Evolutionary conservation across 768 basidiomycete species (phyloP).

Genomic region (Mycena galopus): DNA sequence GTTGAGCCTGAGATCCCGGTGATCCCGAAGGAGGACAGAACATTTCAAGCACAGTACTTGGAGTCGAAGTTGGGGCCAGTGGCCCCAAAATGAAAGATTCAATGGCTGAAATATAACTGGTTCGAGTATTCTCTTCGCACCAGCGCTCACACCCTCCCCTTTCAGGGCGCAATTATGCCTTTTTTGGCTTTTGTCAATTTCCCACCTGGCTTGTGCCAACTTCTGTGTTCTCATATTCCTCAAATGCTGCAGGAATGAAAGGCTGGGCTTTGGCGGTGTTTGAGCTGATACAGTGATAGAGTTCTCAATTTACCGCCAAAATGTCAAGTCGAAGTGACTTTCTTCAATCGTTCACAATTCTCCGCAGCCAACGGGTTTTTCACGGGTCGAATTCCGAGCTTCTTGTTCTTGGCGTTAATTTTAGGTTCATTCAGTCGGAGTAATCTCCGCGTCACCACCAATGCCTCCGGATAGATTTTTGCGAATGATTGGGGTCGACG

Average conservation of each 20-base stretch:
- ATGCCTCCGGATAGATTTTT: neutral
- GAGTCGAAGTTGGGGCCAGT: neutral
- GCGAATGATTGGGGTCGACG: neutral
- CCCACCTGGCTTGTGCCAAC: neutral
- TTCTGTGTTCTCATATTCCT: neutral
- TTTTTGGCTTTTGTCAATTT: neutral
- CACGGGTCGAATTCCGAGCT: conserved; percentile 19
- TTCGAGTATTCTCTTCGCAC: neutral
- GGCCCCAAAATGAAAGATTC: neutral
- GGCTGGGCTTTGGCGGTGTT: too few relatives aligned
- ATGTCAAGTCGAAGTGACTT: neutral
- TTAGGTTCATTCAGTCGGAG: conserved; percentile 22
- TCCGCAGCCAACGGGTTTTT: conserved; percentile 24
- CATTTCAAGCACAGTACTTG: neutral
- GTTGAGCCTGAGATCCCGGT: neutral
- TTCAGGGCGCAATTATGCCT: neutral
- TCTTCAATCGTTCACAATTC: conserved; percentile 9
- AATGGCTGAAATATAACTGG: neutral
- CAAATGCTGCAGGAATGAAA: too few relatives aligned
- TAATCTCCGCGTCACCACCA: conserved; percentile 13
- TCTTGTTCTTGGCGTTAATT: neutral
- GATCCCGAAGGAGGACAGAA: neutral
- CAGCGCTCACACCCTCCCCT: neutral
- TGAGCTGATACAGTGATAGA: too few relatives aligned
- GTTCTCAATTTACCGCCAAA: neutral